These are phyloP conservation scores for Coemansia sp. DNA, from an alignment of 192 early-diverging fungal species.

Conservation along the genomic window DNA sequence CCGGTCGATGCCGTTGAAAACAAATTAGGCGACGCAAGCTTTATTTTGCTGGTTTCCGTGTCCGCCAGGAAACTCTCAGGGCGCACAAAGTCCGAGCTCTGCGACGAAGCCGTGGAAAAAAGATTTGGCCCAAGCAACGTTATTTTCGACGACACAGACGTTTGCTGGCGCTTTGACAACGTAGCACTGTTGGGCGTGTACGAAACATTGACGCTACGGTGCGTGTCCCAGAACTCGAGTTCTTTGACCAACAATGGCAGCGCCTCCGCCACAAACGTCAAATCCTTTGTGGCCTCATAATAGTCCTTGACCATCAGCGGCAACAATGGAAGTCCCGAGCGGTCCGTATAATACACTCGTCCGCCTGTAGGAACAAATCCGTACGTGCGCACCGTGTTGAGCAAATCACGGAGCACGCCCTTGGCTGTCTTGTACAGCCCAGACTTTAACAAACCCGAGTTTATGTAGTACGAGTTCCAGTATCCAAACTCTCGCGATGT, in stretches of 20 bases:
- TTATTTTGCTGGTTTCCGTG: slow-evolving; percentile 12
- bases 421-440: slow-evolving; percentile 59
- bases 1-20: slow-evolving; percentile 6
- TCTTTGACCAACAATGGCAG: slow-evolving; percentile 64
- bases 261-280: slow-evolving; percentile 51
- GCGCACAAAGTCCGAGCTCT: slow-evolving; percentile 1
- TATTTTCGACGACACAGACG: slow-evolving; percentile 17
- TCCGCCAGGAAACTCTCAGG: slow-evolving; percentile 26
- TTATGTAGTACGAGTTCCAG: slow-evolving; percentile 71
- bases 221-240: slow-evolving; percentile 61
- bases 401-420: slow-evolving; percentile 64
- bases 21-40: slow-evolving; percentile 4
- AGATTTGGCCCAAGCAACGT: slow-evolving; percentile 28
- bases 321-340: slow-evolving; percentile 71
- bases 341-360: slow-evolving; percentile 71
- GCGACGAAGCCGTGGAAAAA: slow-evolving; percentile 9
- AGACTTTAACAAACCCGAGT: slow-evolving; percentile 60
- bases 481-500: slow-evolving; percentile 70
- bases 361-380: slow-evolving; percentile 76
- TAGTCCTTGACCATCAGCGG: slow-evolving; percentile 69
- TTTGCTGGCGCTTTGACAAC: slow-evolving; percentile 8
- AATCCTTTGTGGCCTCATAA: slow-evolving; percentile 59
- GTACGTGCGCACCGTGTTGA: slow-evolving; percentile 56
- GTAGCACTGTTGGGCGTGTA: slow-evolving; percentile 28
- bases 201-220: slow-evolving; percentile 48